These are phyloP conservation scores for Diaporthe vaccinii DNA, from an alignment of 2,329 filamentous ascomycete genomes.

Conservation along the genomic window DNA sequence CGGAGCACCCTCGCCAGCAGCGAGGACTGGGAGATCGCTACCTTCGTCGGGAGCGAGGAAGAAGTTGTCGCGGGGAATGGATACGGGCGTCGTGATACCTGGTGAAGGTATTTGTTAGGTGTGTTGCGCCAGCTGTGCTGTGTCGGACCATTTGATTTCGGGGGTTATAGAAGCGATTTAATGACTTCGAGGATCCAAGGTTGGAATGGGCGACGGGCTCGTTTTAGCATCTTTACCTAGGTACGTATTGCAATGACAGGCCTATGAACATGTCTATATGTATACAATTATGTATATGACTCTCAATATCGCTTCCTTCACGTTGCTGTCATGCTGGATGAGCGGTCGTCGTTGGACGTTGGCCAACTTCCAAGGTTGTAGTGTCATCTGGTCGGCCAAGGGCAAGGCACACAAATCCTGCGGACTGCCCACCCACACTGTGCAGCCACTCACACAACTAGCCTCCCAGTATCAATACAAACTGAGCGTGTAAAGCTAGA, in stretches of 20 bases:
- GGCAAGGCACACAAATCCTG: neutral
- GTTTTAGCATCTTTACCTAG: conserved; percentile 10
- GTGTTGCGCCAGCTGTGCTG: conserved; percentile 40
- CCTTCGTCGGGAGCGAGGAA: conserved; percentile 38
- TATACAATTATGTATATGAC: neutral
- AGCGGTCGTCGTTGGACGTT: neutral
- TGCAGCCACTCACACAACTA: neutral
- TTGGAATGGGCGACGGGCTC: conserved; percentile 10
- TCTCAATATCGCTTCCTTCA: neutral
- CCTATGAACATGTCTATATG: conserved; percentile 10
- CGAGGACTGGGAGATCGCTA: conserved; percentile 40
- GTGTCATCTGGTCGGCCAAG: neutral
- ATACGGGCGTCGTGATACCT: conserved; percentile 23
- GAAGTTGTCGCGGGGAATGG: conserved; percentile 38
- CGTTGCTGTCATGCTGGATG: neutral
- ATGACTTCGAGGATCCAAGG: neutral
- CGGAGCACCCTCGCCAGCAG: neutral
- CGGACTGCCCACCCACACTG: neutral
- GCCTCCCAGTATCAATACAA: neutral
- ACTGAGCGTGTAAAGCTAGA: neutral
- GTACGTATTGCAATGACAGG: conserved; percentile 28
- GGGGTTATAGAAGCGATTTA: neutral
- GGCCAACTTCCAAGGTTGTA: neutral
- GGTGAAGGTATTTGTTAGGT: conserved; percentile 15
- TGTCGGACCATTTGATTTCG: conserved; percentile 11